Conservation (phyloP, 1,284 basidiomycete species). For the Stygiomarasmius scandens region DNA sequence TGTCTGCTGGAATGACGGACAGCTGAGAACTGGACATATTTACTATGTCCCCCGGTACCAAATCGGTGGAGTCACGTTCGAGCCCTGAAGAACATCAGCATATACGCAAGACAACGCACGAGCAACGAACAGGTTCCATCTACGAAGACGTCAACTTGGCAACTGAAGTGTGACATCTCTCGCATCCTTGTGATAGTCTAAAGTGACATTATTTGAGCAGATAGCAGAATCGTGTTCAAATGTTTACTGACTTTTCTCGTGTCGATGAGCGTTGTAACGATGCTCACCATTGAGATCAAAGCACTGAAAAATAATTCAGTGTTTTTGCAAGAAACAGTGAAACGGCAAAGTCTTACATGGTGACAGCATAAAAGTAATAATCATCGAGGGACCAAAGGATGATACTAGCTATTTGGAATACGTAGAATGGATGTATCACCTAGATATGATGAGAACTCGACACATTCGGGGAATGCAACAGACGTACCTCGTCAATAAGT, state of each 20-base stretch:
- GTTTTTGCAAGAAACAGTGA: neutral
- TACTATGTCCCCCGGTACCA: slow-evolving; percentile 94
- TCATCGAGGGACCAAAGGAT: slow-evolving; percentile 94
- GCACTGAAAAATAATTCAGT: slow-evolving; percentile 81
- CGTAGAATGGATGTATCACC: slow-evolving; percentile 95
- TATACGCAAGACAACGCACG: neutral
- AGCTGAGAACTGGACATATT: slow-evolving; percentile 83
- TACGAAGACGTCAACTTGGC: slow-evolving; percentile 74
- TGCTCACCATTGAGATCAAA: slow-evolving; percentile 87
- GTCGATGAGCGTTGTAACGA: slow-evolving; percentile 88
- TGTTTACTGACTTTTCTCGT: slow-evolving; percentile 73
- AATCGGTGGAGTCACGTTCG: slow-evolving; percentile 72
- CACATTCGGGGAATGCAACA: no score
- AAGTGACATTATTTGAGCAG: neutral
- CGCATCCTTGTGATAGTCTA: slow-evolving; percentile 94
- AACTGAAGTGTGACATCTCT: slow-evolving; percentile 94
- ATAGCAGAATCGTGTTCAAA: no score
- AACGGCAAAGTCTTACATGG: neutral
- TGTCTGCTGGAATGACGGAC: slow-evolving; percentile 85
- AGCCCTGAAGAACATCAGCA: slow-evolving; percentile 53
- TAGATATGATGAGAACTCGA: slow-evolving; percentile 28
- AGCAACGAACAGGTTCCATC: slow-evolving; percentile 70
- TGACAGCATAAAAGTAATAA: slow-evolving; percentile 89
- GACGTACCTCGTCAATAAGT: slow-evolving; percentile 85
- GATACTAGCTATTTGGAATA: slow-evolving; percentile 98